Base-by-base conservation (phyloP, 805 yeast genomes). In the Saccharomycopsis amapae region DNA sequence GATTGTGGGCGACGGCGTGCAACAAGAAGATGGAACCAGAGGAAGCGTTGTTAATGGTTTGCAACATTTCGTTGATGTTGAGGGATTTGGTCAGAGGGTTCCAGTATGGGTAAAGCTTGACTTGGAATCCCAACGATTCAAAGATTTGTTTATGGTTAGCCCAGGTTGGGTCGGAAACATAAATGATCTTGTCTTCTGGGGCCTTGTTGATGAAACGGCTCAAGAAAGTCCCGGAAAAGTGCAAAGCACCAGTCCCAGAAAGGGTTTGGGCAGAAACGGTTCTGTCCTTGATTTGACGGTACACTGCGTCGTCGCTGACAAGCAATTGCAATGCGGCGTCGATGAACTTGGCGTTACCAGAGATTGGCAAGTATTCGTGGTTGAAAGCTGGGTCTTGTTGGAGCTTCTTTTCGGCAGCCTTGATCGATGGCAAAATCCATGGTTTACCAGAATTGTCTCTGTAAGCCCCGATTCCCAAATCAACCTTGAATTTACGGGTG, bases 1-100 rank as follows among this genome's bases (percentile, higher is more conserved):
- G 97, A 71, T 89, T 90, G 69, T 89, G 97, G 58, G 96, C 93
- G 62, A 96, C 88, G 6, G 96, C 96, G 64, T 89, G 97, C 50
- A 89, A 73, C 46, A 89, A 71, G 45, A 53, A 44, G n/a, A 53
- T 42, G 13, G 53, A 49, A 12, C 55, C 55, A 12, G 31, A 25
- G 9, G 49, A 24, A 10, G 96, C 94, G 18, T 62, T 47, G 39
- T 75, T 68, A 53, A 90, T 80, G 37, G 86, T 67, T 10, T 57
- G 54, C 31, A 89, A 55, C 59, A 81, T 78, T 1, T 88, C 95
- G 5, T 74, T 69, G 49, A 89, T 63, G 61, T 85, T 83, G 55
- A 90, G 72, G 3, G 80, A 67, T 65, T 85, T 85, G 46, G 81
- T 75, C 18, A 68, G 71, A 45, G 72, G 68, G 59, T 90, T 75